Conservation (phyloP, 108 stramenopile species). For the Fragilaria radians region DNA sequence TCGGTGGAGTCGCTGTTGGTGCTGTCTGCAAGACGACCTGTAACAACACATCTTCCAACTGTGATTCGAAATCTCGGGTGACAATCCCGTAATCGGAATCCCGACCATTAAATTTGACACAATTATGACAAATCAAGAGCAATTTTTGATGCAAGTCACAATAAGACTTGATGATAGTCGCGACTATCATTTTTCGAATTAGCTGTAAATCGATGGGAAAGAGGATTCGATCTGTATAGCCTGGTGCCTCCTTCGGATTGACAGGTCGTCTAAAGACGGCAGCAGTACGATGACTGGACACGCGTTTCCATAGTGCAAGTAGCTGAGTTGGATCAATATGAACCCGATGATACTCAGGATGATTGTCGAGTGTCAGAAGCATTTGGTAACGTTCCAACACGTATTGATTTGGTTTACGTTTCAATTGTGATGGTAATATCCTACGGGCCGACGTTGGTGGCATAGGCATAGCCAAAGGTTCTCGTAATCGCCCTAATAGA, state of each 20-base stretch:
- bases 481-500: slow-evolving; percentile 67
- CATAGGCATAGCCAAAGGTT: slow-evolving; percentile 59
- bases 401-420: background rate
- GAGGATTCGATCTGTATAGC: slow-evolving; percentile 63
- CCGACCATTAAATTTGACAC: slow-evolving; percentile 37
- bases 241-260: slow-evolving; percentile 67
- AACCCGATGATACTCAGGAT: background rate
- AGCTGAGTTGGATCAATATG: slow-evolving; percentile 24
- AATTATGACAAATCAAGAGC: slow-evolving; percentile 75
- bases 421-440: background rate
- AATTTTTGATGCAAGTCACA: slow-evolving; percentile 43
- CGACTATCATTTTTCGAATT: slow-evolving; percentile 65
- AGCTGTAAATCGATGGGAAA: slow-evolving; percentile 77
- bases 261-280: slow-evolving; percentile 79
- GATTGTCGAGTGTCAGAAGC: slow-evolving; percentile 5
- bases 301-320: slow-evolving; percentile 62
- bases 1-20: background rate
- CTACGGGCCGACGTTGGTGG: slow-evolving; percentile 38
- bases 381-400: slow-evolving; percentile 1
- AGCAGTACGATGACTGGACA: slow-evolving; percentile 64
- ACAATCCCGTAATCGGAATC: slow-evolving; percentile 73
- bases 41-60: slow-evolving; percentile 30
- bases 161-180: slow-evolving; percentile 43
- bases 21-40: background rate
- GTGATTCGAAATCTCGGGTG: slow-evolving; percentile 62